Base-by-base conservation (phyloP, 1,284 basidiomycete genomes). In the Cystobasidium sp. region DNA sequence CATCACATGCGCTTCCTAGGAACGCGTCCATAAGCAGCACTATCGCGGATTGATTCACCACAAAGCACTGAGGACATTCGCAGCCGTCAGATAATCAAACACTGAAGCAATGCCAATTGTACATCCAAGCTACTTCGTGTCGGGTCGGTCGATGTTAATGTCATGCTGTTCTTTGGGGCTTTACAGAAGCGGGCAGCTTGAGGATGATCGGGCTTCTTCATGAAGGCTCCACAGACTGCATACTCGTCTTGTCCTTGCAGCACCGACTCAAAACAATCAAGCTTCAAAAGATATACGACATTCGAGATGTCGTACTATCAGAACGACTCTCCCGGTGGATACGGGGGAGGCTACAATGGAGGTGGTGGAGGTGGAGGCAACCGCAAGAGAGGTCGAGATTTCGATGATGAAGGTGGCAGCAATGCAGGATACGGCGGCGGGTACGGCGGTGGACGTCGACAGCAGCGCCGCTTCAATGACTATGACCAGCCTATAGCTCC, bases 401-500 rank as follows among this genome's bases (percentile, higher is more conserved):
- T 68, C 55, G 46, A 68, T 31, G 73, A 66, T 22, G 66, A 59
- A 41, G 37, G 37, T 59, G 56, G 56, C 31, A 31, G 31, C 31
- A 31, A 31, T 41, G 39, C 56, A 43, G 39, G 37, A 31, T 59
- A 75, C 14, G 68, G 66, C 43, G 71, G 74, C 5, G 64, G 64
- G 1, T 63, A 59, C 16, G 52, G 46, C 12, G 52, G 78, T 20
- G 77, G 78, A 55, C 78, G 78, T 8, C 68, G 69, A 37, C 64
- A 16, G 39, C 8, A 16, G 6, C 47, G 58, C 3, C 22, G 37
- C 31, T 55, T 74, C 73, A 76, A 76, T 55, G 78, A 78, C 68
- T 44, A 58, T 61, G 69, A 71, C 69, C 59, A 62, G 41, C 52
- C 69, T 41, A 55, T 71, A 24, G 52, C 52, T 22, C 73, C 65